These are phyloP conservation scores for Ligustrum vulgare DNA, from an alignment of 257 asterid species.

Conservation along the genomic window DNA sequence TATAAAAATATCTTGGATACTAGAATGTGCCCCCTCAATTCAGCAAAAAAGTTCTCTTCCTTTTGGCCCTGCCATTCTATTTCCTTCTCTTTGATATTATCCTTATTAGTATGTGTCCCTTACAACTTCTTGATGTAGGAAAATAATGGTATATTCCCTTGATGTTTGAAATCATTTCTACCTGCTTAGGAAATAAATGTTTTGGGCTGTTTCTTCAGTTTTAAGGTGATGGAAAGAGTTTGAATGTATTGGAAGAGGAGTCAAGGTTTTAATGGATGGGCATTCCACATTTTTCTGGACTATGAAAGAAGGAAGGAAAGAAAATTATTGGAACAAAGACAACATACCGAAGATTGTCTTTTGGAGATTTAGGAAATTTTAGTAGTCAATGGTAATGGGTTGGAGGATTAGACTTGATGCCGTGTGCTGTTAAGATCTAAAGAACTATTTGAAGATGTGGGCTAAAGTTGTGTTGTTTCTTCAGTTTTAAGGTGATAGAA, in stretches of 20 bases:
- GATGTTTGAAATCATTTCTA: background rate
- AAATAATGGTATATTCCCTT: background rate
- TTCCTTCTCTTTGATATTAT: background rate
- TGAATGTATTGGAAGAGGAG: background rate
- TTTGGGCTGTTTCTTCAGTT: background rate
- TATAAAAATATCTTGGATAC: background rate
- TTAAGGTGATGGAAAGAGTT: background rate
- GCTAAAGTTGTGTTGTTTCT: too few relatives aligned
- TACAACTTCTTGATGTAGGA: background rate
- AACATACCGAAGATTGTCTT: background rate
- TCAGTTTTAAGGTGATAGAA: background rate
- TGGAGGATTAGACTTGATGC: background rate
- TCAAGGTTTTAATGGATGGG: background rate
- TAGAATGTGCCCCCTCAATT: background rate
- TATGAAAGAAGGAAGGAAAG: background rate
- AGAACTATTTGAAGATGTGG: conserved; percentile 1
- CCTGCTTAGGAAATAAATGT: background rate
- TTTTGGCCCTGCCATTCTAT: background rate
- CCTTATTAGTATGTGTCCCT: background rate
- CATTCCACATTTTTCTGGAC: background rate
- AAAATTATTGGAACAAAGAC: background rate
- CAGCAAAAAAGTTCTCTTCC: background rate
- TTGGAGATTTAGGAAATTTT: background rate
- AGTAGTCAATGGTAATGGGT: background rate
- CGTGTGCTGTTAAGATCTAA: background rate